Base-by-base conservation (phyloP, 805 yeast genomes). In the Naumovozyma baii region DNA sequence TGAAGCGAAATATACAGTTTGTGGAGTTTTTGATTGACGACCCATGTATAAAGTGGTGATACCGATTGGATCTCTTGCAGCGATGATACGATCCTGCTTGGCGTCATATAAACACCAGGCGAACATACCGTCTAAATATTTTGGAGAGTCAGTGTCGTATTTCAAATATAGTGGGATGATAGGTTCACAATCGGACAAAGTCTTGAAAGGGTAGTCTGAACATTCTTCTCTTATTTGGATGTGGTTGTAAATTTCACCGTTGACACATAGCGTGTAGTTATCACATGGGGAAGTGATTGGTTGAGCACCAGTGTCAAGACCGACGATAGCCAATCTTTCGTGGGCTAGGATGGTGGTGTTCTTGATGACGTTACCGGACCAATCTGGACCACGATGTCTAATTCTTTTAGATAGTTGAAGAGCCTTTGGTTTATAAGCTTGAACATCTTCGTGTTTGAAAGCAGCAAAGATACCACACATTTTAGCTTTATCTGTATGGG, bases 391-490 rank as follows among this genome's bases (percentile, higher is more conserved):
- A 68, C 99, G 81, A 68, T 92, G 99, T 70, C 99, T 80, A 63
- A 90, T 82, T 67, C 88, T 77, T 66, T 86, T 90, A 46, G 97
- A 74, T 62, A 85, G 73, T 63, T 85, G 94, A 46, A 92, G 72
- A 34, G 97, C 97, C 60, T 80, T 80, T 47, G 80, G 75, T 67
- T 88, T 90, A 74, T 83, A 92, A 40, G 70, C 67, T 52, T 80
- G 80, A 44, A 83, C 80, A 49, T 86, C 83, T 33, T 79, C 81
- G 59, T 84, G 90, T 65, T 72, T 79, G 67, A 74, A 85, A 37
- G 94, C 87, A 46, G 96, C 96, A 61, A 85, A 92, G 57, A 92
- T 92, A 69, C 98, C 98, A 80, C 98, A 92, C 98, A 92, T 92
- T 31, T 35, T 57, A n/a, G n/a, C n/a, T n/a, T n/a, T n/a, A n/a